Base-by-base conservation (phyloP, 495 filamentous ascomycete genomes). In the Penicillium turbatum region DNA sequence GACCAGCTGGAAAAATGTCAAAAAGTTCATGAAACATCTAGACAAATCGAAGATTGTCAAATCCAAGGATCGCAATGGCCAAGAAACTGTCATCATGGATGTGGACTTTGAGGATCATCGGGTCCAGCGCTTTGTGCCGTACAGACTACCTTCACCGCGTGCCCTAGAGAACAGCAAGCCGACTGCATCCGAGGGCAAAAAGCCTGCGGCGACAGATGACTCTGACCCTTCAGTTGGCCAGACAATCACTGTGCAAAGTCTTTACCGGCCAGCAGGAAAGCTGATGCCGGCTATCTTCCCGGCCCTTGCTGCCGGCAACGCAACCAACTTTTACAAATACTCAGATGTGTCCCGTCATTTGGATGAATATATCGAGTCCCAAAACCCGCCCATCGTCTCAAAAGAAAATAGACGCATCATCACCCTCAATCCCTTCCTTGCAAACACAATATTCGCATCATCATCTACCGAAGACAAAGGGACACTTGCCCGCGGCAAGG, bases 1-100 rank as follows among this genome's bases (percentile, higher is more conserved):
- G 67, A 85, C 85, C 6, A 85, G 79, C 65, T 87, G 85, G 79
- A 89, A 89, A 68, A 88, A 82, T 49, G 76, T 83, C 37, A 84
- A 82, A 53, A 89, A 88, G 54, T 88, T 88, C 64, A 82, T 89
- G 66, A 89, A 88, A 63, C 66, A 78, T 30, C 66, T 89, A 8
- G 86, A 88, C 62, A 88, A 87, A 61, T 69, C 81, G 46, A 62
- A 73, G 6, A 63, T 87, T 11, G 64, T 88, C 37, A 86, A 82
- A 56, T 79, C 76, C 30, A 89, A 89, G 62, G 85, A 87, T 29
- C 79, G 82, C 34, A 81, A 75, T 51, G 83, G 85, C 6, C 75
- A 82, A 40, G 86, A 89, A 62, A 82, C 80, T 1, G 76, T 86
- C 12, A 79, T 89, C 30, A 49, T 81, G 24, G 86, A 88, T 58